Conservation (phyloP, 2,329 filamentous ascomycete species). For the Colletotrichum sp. region DNA sequence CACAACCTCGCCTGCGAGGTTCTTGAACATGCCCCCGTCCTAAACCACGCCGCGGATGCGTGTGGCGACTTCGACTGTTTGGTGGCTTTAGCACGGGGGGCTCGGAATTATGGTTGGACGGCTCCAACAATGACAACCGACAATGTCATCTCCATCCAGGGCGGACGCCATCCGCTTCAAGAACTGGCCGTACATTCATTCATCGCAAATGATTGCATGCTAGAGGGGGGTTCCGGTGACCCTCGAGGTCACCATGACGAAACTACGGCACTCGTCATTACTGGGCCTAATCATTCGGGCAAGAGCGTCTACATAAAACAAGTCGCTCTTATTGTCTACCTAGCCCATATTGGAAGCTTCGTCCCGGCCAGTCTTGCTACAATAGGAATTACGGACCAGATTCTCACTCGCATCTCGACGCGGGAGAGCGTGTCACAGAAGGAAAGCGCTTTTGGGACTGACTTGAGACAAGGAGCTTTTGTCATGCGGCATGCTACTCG, state of each 20-base stretch:
- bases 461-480: conserved; percentile 85
- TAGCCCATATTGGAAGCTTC: conserved; percentile 92
- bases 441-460: conserved; percentile 73
- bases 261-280: conserved; percentile 76
- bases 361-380: conserved; percentile 79
- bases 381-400: conserved; percentile 91
- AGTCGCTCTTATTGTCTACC: conserved; percentile 85
- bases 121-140: conserved; percentile 72
- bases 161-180: conserved; percentile 87
- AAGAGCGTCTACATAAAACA: conserved; percentile 98
- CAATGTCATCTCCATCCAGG: conserved; percentile 75
- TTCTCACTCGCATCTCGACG: conserved; percentile 84
- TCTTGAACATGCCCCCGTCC: conserved; percentile 69
- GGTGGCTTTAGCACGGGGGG: conserved; percentile 79
- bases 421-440: conserved; percentile 64
- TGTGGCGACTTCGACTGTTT: conserved; percentile 89
- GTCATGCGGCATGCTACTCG: conserved; percentile 76
- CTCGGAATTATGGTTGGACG: conserved; percentile 73
- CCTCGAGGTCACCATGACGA: conserved; percentile 22
- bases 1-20: conserved; percentile 76
- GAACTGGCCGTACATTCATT: conserved; percentile 82
- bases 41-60: conserved; percentile 75
- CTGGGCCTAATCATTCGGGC: conserved; percentile 94
- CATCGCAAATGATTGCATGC: conserved; percentile 80
- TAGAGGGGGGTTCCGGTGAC: conserved; percentile 63